Evolutionary conservation across 805 yeast genomes (phyloP), one percentile per base, ranked within the genome.

Genomic region (Nakazawaea laoshanensis): DNA sequence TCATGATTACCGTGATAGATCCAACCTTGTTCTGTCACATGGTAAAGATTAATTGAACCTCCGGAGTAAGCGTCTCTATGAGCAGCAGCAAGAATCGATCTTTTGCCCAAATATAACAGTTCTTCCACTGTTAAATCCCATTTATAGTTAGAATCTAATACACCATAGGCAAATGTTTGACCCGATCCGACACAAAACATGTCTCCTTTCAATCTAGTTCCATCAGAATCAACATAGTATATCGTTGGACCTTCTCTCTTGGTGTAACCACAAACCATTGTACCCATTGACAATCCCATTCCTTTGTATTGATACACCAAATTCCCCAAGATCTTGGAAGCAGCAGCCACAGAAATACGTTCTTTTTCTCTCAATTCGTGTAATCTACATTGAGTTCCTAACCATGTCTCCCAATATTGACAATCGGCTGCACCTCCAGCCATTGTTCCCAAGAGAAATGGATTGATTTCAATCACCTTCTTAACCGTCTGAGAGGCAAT

Each of bases 351-450:
- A 4, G 92, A 76, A 44, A 92, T 92, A 48, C 98, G 74, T 61
- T 87, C 89, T 61, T 89, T 88, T 57, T 89, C 92, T 53, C 95
- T 74, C 50, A 92, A 70, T 58, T 92, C 98, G 57, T 88, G 94
- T 49, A 92, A 62, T 50, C 98, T 70, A 65, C 97, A 89, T 61
- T 92, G 96, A 12, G 95, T 67, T 42, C 98, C 98, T 40, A 92
- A 70, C 97, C 97, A 92, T 23, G 96, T 85, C 63, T 92, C 97
- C 98, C 98, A 92, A 61, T 69, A 92, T 59, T 92, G 98, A 68
- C 98, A 92, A 62, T 92, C 98, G 20, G 97, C 97, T 31, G 98
- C 98, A 65, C 97, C 97, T 62, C 98, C 98, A 21, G 98, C 98
- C 96, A 92, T 78, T 14, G 98, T 92, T 44, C 98, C 98, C 48